Evolutionary conservation across 108 stramenopile genomes (phyloP).

Genomic region (Fragilaria radians): DNA sequence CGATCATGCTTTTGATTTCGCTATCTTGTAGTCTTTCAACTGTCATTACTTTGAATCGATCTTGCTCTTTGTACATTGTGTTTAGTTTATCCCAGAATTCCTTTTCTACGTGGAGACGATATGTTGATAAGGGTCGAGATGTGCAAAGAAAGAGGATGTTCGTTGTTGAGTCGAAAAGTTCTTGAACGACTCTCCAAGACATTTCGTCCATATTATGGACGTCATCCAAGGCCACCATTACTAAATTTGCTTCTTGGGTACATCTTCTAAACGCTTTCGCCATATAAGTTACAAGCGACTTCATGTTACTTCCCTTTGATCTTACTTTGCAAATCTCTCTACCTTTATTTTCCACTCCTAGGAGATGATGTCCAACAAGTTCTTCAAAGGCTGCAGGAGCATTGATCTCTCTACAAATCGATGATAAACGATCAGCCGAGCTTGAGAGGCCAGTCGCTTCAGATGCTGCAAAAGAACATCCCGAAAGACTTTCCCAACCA

Average conservation of each 20-base stretch:
- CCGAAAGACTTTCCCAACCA: conserved; percentile 31
- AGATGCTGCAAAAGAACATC: conserved; percentile 29
- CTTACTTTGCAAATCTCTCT: neutral
- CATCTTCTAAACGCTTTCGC: conserved; percentile 50
- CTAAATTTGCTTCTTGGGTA: conserved; percentile 26
- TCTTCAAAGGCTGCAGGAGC: conserved; percentile 41
- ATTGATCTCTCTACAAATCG: conserved; percentile 38
- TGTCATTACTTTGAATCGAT: conserved; percentile 33
- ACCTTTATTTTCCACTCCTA: conserved; percentile 6
- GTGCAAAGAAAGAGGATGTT: conserved; percentile 46
- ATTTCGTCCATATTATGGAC: conserved; percentile 50
- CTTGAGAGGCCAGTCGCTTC: conserved; percentile 21
- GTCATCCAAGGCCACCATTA: conserved; percentile 46
- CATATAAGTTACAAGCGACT: conserved; percentile 41
- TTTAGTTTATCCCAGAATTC: conserved; percentile 46
- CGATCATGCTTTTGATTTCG: conserved; percentile 42
- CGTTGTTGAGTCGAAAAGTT: conserved; percentile 28
- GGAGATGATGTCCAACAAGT: conserved; percentile 21
- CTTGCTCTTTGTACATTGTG: conserved; percentile 5
- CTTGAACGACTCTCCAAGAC: conserved; percentile 46
- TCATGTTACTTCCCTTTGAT: neutral
- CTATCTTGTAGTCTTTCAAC: conserved; percentile 29
- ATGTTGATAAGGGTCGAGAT: conserved; percentile 20
- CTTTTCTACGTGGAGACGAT: conserved; percentile 24
- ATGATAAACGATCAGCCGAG: conserved; percentile 50